Conservation (phyloP, 2,329 filamentous ascomycete species). For the Rugonectria rugulosa region DNA sequence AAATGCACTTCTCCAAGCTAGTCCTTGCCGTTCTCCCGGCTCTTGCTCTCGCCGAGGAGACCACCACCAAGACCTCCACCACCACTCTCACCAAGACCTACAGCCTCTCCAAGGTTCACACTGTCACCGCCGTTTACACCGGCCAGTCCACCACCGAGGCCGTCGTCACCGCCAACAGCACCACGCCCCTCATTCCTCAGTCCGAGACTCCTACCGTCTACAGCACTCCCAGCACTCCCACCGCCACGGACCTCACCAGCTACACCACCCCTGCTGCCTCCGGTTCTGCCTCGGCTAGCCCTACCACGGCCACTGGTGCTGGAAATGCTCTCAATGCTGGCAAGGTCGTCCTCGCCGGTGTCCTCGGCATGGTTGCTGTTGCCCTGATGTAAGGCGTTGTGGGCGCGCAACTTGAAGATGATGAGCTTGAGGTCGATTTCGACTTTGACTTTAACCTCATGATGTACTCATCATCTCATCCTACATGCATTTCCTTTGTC, state of each 20-base stretch:
- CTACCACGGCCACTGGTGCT: conserved; percentile 49
- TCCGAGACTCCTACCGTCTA: conserved; percentile 28
- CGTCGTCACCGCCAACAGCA: conserved; percentile 36
- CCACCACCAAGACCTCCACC: conserved; percentile 59
- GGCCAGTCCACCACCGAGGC: conserved; percentile 15
- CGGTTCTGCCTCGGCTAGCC: conserved; percentile 29
- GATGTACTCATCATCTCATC: conserved; percentile 27
- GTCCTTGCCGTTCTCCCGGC: conserved; percentile 61
- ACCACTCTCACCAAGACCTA: conserved; percentile 59
- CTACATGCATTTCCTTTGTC: conserved; percentile 34
- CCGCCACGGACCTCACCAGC: conserved; percentile 34
- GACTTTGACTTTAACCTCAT: conserved; percentile 24
- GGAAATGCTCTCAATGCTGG: conserved; percentile 53
- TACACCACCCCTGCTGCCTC: conserved; percentile 18
- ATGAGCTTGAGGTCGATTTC: background rate
- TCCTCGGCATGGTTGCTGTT: conserved; percentile 58
- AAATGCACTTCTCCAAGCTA: conserved; percentile 52
- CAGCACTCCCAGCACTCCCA: conserved; percentile 18
- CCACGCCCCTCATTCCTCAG: no score
- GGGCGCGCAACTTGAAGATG: conserved; percentile 3
- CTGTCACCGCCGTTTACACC: conserved; percentile 43
- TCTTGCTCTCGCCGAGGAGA: conserved; percentile 55
- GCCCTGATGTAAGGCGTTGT: conserved; percentile 56
- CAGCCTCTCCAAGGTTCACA: conserved; percentile 58
- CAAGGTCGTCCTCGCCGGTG: conserved; percentile 56